Evolutionary conservation across 352 stramenopile genomes (phyloP).

Genomic region (Pythium chondricola): DNA sequence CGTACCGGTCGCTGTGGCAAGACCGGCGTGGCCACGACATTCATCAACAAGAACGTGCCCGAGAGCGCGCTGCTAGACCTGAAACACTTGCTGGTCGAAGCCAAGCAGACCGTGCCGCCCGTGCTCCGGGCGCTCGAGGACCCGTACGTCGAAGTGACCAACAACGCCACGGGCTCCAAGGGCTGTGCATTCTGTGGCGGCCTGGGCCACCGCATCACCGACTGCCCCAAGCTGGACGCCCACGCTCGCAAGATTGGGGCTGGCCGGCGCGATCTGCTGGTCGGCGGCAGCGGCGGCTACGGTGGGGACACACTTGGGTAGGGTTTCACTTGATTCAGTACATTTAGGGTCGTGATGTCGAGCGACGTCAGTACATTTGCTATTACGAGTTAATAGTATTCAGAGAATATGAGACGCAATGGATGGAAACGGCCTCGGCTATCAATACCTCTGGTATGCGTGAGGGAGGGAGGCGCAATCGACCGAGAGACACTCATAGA

Average conservation of each 20-base stretch:
- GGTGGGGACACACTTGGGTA: constrained; percentile 90
- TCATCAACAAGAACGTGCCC: constrained; percentile 97
- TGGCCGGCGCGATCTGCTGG: constrained; percentile 92
- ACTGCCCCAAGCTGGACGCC: constrained; percentile 98
- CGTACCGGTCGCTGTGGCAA: constrained; percentile 97
- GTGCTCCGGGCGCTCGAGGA: constrained; percentile 98
- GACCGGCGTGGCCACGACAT: constrained; percentile 97
- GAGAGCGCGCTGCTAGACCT: constrained; percentile 97
- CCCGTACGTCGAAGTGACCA: constrained; percentile 84
- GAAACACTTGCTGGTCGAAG: constrained; percentile 97
- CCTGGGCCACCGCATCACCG: constrained; percentile 96
- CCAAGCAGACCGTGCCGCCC: constrained; percentile 97
- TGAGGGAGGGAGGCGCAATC: no score
- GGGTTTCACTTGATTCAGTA: no score
- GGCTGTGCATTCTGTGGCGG: constrained; percentile 98
- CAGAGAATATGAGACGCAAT: no score
- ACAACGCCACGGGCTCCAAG: constrained; percentile 80
- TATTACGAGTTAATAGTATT: no score
- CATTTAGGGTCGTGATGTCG: no score
- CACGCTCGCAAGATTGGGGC: constrained; percentile 94
- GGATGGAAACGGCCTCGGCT: no score
- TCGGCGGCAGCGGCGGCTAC: constrained; percentile 88
- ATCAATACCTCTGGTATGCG: no score
- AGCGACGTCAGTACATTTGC: no score
- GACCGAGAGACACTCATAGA: not conserved